Evolutionary conservation across 1,139 yeast species (phyloP).

Genomic region (Hyphopichia khmerensis): DNA sequence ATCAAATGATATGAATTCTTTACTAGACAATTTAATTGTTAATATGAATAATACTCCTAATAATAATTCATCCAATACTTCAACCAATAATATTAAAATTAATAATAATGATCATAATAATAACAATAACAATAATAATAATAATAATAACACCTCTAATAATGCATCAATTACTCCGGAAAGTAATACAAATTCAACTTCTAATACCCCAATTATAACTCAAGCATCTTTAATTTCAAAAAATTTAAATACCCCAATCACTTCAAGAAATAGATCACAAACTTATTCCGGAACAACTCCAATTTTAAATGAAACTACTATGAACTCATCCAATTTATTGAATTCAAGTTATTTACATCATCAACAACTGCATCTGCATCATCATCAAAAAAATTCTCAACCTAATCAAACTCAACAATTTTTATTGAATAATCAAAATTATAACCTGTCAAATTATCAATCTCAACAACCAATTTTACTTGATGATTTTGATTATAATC

Average conservation of each 20-base stretch:
- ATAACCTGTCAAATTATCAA: slow-evolving; percentile 1
- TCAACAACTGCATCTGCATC: not conserved
- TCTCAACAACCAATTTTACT: slow-evolving; percentile 34
- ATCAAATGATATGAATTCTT: slow-evolving; percentile 27
- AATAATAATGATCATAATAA: slow-evolving; percentile 4
- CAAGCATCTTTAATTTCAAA: not conserved
- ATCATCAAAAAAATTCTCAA: not conserved
- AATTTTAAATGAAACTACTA: slow-evolving; percentile 17
- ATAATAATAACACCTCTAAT: not conserved
- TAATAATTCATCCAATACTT: slow-evolving; percentile 8
- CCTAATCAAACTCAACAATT: slow-evolving; percentile 8
- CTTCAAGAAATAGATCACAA: slow-evolving; percentile 39
- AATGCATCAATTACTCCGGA: not conserved
- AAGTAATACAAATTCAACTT: not conserved
- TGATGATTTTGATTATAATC: slow-evolving; percentile 57
- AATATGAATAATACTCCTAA: slow-evolving; percentile 13
- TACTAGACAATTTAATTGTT: slow-evolving; percentile 34
- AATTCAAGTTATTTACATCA: slow-evolving; percentile 14
- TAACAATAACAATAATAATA: slow-evolving; percentile 3
- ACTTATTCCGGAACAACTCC: slow-evolving; percentile 43
- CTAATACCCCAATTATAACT: not conserved
- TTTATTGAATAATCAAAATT: slow-evolving; percentile 4
- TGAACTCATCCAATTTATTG: slow-evolving; percentile 9
- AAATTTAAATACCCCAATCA: slow-evolving; percentile 1
- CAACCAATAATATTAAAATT: not conserved